Evolutionary conservation across 306 rosid genomes (phyloP), one percentile per base, ranked within the genome.

Genomic region (Rosa multiflora): DNA sequence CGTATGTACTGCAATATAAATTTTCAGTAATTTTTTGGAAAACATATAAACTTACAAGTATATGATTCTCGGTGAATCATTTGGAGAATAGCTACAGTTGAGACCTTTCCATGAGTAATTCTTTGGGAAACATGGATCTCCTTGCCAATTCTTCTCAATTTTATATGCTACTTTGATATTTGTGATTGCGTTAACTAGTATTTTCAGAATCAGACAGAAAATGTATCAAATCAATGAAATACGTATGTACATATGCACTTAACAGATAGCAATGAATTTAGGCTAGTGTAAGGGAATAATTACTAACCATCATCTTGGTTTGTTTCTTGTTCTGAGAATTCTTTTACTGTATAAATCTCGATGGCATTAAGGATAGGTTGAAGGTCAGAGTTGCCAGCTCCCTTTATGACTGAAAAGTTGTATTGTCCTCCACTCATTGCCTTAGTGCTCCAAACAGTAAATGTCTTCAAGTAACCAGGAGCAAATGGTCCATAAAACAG

Each of bases 81-180:
- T 68, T 26, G 8, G n/a, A 74, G 44, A 35, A 55, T 55, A 70
- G 20, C 75, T 83, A 68, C 93, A 91, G 43, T 76, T 83, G 49
- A 91, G 70, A 44, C 97, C 90, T 48, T 85, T 76, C 97, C 93
- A 91, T 70, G 55, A 53, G 74, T 83, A 86, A 11, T 9, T 35
- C 61, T 55, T 43, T 0, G 92, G 97, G 35, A 43, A 78, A 44
- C 93, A 89, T 47, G 93, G 93, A 80, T 91, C 89, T 82, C 89
- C 92, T 68, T 85, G 82, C 97, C 94, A 91, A 76, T 83, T 79
- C 75, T 67, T 89, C 13, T 17, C 55, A 77, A 89, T 68, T 44
- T 75, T 76, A 64, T 89, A 91, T 11, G 76, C 68, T 46, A 71
- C 76, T 83, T 88, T 88, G 76, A 91, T 86, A 26, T 21, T 83